Percentiles rank a stretch among this genome's conserved stretches.
These are phyloP conservation scores for Parsonsia alboflavescens DNA, from an alignment of 257 asterid genomes.

Conservation along the genomic window DNA sequence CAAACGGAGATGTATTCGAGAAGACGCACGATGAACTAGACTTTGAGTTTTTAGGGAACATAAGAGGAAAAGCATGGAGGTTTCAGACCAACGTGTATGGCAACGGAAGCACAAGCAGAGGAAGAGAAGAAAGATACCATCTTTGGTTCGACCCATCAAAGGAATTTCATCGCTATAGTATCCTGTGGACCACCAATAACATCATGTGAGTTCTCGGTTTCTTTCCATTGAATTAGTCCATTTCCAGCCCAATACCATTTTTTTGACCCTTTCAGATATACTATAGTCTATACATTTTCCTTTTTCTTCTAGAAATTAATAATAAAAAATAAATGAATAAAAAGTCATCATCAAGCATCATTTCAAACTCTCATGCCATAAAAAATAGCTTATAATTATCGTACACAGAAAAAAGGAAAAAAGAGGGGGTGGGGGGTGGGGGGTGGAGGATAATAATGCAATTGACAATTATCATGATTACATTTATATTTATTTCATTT, in stretches of 20 bases:
- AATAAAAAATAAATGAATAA: no score
- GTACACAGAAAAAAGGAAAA: not conserved
- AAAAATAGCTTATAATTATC: not conserved
- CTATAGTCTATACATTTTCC: no score
- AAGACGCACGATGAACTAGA: constrained; percentile 84
- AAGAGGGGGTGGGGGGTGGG: no score
- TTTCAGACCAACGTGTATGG: constrained; percentile 97
- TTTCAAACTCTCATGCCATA: constrained; percentile 4
- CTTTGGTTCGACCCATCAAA: constrained; percentile 86
- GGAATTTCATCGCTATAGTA: constrained; percentile 68
- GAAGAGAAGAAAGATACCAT: constrained; percentile 87
- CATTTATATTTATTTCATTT: not conserved
- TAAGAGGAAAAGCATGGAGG: constrained; percentile 83
- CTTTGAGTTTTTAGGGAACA: constrained; percentile 84
- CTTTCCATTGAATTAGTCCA: constrained; percentile 25
- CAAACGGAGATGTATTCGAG: constrained; percentile 62
- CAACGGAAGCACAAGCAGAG: constrained; percentile 80
- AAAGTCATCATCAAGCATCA: not conserved
- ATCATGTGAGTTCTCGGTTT: constrained; percentile 54
- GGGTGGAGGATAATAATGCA: not conserved
- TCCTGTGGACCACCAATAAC: constrained; percentile 72
- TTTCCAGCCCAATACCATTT: constrained; percentile 26
- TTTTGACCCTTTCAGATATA: constrained; percentile 46
- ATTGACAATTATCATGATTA: not conserved
- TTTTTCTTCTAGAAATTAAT: not conserved